phyloP scores from a whole-genome alignment of 208 protist genomes.

The Acanthamoeba castellanii region DNA sequence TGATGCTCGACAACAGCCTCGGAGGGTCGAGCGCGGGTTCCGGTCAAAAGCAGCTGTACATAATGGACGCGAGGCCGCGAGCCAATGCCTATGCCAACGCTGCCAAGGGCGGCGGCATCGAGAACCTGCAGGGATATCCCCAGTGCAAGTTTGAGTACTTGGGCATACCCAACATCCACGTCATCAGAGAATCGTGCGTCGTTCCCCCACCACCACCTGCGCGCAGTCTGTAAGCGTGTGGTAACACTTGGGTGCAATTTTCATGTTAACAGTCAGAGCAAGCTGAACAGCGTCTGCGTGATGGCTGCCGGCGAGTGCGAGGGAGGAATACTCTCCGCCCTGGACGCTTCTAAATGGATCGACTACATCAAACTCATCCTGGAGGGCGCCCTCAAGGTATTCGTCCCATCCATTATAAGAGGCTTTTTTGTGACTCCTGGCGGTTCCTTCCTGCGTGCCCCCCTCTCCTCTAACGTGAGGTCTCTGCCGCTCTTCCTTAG shows the following conservation, averaged over 20 bases:
- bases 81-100: slow-evolving; percentile 56
- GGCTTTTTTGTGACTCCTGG: too few relatives aligned
- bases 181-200: not conserved
- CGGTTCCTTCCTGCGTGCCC: too few relatives aligned
- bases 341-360: slow-evolving; percentile 35
- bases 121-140: slow-evolving; percentile 16
- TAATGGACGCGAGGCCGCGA: slow-evolving; percentile 45
- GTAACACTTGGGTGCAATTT: not conserved
- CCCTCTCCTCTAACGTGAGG: not conserved
- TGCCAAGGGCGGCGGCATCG: slow-evolving; percentile 40
- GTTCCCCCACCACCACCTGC: not conserved
- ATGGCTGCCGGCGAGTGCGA: not conserved
- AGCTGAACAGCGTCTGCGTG: not conserved
- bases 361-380: slow-evolving; percentile 31
- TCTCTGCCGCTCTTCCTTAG: not conserved
- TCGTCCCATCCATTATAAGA: not conserved
- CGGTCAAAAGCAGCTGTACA: not conserved
- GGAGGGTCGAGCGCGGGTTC: not conserved
- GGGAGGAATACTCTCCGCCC: not conserved
- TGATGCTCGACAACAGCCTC: slow-evolving; percentile 49
- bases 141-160: slow-evolving; percentile 28
- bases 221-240: not conserved
- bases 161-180: slow-evolving; percentile 69
- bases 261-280: not conserved
- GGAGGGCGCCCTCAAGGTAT: slow-evolving; percentile 21